These are phyloP conservation scores for Aureobasidium leucospermi DNA, from an alignment of 2,329 filamentous ascomycete genomes.

Conservation along the genomic window DNA sequence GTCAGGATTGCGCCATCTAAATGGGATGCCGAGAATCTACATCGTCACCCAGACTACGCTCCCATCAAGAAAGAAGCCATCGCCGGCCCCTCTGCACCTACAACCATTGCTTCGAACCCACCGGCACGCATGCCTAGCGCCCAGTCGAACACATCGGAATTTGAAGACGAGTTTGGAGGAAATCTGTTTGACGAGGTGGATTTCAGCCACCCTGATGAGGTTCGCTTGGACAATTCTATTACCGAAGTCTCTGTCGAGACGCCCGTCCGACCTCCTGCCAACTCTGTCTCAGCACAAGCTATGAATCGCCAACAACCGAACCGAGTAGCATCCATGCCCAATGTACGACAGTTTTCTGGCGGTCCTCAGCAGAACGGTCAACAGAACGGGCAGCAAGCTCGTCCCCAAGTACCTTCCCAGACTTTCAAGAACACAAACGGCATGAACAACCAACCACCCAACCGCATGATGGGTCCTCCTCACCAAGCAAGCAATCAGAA, in stretches of 20 bases:
- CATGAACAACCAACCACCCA: slow-evolving; percentile 24
- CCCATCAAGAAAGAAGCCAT: slow-evolving; percentile 50
- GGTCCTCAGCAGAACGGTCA: slow-evolving; percentile 19
- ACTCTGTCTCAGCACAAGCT: slow-evolving; percentile 19
- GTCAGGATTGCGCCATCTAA: slow-evolving; percentile 72
- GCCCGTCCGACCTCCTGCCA: slow-evolving; percentile 14
- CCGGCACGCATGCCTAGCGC: slow-evolving; percentile 23
- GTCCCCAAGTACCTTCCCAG: slow-evolving; percentile 22
- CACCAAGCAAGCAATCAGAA: slow-evolving; percentile 17
- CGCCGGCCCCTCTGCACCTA: slow-evolving; percentile 16
- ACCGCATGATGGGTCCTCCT: slow-evolving; percentile 11
- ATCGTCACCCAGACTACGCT: slow-evolving; percentile 70
- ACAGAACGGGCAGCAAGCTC: slow-evolving; percentile 19
- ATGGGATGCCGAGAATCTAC: slow-evolving; percentile 71
- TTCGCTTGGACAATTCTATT: slow-evolving; percentile 45
- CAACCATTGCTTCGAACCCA: slow-evolving; percentile 10
- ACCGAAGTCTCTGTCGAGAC: slow-evolving; percentile 18
- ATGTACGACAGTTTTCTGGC: background rate
- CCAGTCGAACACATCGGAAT: slow-evolving; percentile 32
- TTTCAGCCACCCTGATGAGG: slow-evolving; percentile 63
- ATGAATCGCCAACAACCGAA: slow-evolving; percentile 17
- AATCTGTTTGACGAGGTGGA: slow-evolving; percentile 51
- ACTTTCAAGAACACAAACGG: slow-evolving; percentile 20
- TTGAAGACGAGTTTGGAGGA: slow-evolving; percentile 51
- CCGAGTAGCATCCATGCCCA: slow-evolving; percentile 27